Evolutionary conservation across 768 basidiomycete species (phyloP).

Genomic region (Chalciporus piperatus): DNA sequence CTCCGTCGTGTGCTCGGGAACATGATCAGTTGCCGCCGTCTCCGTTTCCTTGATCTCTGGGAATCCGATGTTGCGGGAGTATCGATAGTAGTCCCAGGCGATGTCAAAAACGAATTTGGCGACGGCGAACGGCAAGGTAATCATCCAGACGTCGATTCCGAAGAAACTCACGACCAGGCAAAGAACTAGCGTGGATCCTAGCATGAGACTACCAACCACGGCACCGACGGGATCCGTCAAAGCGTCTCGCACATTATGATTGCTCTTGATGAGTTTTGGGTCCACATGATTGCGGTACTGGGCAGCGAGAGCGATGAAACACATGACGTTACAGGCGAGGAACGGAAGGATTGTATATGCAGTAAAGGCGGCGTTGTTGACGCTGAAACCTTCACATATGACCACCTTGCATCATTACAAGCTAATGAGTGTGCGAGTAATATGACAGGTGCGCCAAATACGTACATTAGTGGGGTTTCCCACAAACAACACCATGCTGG

Average conservation of each 20-base stretch:
- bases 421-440: neutral
- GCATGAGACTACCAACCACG: constrained; percentile 63
- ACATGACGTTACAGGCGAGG: constrained; percentile 61
- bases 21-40: neutral
- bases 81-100: constrained; percentile 54
- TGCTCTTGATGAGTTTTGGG: constrained; percentile 35
- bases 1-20: neutral
- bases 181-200: constrained; percentile 65
- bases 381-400: constrained; percentile 78
- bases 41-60: neutral
- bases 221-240: constrained; percentile 76
- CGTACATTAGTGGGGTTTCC: constrained; percentile 86
- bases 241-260: constrained; percentile 53
- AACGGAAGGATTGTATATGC: constrained; percentile 84
- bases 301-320: constrained; percentile 53
- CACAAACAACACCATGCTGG: constrained; percentile 71
- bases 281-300: constrained; percentile 63
- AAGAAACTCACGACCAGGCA: constrained; percentile 76
- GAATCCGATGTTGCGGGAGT: constrained; percentile 25
- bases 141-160: constrained; percentile 78
- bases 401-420: constrained; percentile 44
- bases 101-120: constrained; percentile 70
- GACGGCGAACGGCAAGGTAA: constrained; percentile 77
- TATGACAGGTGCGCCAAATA: neutral
- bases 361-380: constrained; percentile 77